Evolutionary conservation across 2,329 filamentous ascomycete genomes (phyloP), one percentile per base, ranked within the genome.

Genomic region (Fusarium aywerte): DNA sequence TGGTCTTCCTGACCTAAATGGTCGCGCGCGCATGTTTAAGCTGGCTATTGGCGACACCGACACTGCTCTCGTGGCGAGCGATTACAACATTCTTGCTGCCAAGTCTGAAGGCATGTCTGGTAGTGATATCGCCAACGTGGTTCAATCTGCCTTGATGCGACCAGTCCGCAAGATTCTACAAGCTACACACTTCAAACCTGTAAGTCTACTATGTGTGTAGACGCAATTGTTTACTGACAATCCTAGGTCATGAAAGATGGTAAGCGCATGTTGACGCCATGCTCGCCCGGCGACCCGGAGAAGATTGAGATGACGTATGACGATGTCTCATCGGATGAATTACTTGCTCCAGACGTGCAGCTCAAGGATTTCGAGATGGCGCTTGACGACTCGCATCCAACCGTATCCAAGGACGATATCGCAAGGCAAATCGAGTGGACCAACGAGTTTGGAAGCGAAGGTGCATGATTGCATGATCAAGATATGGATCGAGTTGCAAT

Each of bases 111-210:
- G 96, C 1, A 99, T 97, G 80, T 97, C 94, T 0, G 96, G 96
- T 33, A 96, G 92, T 67, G 96, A 99, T 87, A 98, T 99, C 73
- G 89, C 87, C 74, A 98, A 98, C 75, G 93, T 93, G 5, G 96
- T 98, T 20, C 96, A 99, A 78, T 92, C 96, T 76, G 96, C 96
- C 1, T 83, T 99, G 36, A 99, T 99, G 96, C 93, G 97, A 76
- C 96, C 96, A 3, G 92, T 99, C 64, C 87, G 96, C 65, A 96
- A 97, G 80, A 98, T 99, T 71, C 90, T 98, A 78, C 97, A 94
- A 67, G 95, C 96, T 18, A 99, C 96, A 52, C 96, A 99, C 82
- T 99, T 98, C 81, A 97, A 97, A 79, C 90, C 92, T 82, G 95
- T 95, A 83, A 42, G 81, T 78, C 42, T 3, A 13, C 7, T n/a